Conservation (phyloP, 306 rosid species). For the Cicer judaicum region DNA sequence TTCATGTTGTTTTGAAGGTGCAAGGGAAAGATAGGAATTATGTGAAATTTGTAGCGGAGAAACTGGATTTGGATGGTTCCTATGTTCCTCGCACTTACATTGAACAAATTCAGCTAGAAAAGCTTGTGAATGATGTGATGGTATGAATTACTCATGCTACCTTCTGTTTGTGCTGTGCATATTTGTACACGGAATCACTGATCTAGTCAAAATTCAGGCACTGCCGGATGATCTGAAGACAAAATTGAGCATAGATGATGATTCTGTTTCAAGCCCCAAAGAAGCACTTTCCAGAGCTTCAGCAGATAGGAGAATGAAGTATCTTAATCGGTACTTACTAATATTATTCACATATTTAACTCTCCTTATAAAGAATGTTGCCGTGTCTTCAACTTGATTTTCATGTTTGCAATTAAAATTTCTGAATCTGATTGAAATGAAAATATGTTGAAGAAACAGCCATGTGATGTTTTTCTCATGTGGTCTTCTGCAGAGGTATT, state of each 20-base stretch:
- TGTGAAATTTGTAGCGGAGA: slow-evolving; percentile 74
- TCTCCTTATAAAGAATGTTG: slow-evolving; percentile 20
- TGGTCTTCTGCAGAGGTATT: slow-evolving; percentile 57
- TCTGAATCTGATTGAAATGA: slow-evolving; percentile 36
- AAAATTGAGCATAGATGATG: slow-evolving; percentile 90
- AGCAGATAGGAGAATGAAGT: slow-evolving; percentile 86
- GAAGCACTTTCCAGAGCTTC: slow-evolving; percentile 98
- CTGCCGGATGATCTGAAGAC: slow-evolving; percentile 93
- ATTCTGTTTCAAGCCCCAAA: slow-evolving; percentile 84
- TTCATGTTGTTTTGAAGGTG: slow-evolving; percentile 67
- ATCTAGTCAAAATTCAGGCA: slow-evolving; percentile 68
- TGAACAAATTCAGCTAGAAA: slow-evolving; percentile 98
- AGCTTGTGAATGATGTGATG: slow-evolving; percentile 97
- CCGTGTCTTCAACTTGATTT: slow-evolving; percentile 27
- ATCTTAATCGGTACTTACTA: slow-evolving; percentile 71
- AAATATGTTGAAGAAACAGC: slow-evolving; percentile 21
- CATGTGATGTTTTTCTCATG: slow-evolving; percentile 41
- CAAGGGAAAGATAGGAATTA: slow-evolving; percentile 88
- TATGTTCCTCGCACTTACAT: slow-evolving; percentile 94
- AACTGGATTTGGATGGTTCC: slow-evolving; percentile 84
- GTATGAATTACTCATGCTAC: slow-evolving; percentile 52
- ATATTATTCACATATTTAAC: slow-evolving; percentile 35
- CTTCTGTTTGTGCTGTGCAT: slow-evolving; percentile 40
- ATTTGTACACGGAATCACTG: slow-evolving; percentile 34
- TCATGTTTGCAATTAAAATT: slow-evolving; percentile 27